phyloP scores from a whole-genome alignment of 345 rosid genomes.

The Tarenaya hassleriana region DNA sequence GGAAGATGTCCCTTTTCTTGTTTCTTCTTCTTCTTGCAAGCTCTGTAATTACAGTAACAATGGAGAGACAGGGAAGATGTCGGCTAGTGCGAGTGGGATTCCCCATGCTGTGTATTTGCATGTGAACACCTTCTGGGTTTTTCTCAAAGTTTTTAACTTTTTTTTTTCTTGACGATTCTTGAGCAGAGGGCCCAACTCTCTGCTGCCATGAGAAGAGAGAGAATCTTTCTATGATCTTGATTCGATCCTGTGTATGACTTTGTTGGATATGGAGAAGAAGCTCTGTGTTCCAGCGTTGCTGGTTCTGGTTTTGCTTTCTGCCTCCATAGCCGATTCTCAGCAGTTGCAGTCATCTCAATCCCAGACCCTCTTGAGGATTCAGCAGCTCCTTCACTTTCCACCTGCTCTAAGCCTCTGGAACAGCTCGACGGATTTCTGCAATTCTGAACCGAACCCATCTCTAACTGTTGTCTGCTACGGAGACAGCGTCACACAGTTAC shows the following conservation, averaged over 20 bases:
- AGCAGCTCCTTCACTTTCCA: slow-evolving; percentile 56
- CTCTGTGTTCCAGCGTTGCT: slow-evolving; percentile 30
- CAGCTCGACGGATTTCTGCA: slow-evolving; percentile 73
- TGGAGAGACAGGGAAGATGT: too few species aligned
- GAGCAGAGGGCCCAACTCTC: too few species aligned
- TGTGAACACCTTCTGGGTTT: too few species aligned
- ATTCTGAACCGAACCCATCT: slow-evolving; percentile 49
- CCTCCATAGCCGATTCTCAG: slow-evolving; percentile 39
- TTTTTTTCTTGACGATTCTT: too few species aligned
- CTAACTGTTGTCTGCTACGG: slow-evolving; percentile 82
- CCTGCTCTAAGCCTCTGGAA: slow-evolving; percentile 61
- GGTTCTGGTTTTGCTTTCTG: slow-evolving; percentile 31
- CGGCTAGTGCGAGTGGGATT: too few species aligned
- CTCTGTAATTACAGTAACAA: too few species aligned
- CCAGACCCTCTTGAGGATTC: slow-evolving; percentile 62
- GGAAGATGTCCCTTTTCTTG: too few species aligned
- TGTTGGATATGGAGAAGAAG: slow-evolving; percentile 39
- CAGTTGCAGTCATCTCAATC: slow-evolving; percentile 73
- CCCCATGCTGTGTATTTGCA: too few species aligned
- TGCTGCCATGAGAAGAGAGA: too few species aligned
- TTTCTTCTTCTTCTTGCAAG: too few species aligned
- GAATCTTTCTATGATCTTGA: too few species aligned
- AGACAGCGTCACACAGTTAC: slow-evolving; percentile 73
- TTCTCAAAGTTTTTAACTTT: too few species aligned
- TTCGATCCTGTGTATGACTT: slow-evolving; percentile 6